Conservation (phyloP, 176 grass and related monocot genomes). For the Eremochloa ophiuroides region DNA sequence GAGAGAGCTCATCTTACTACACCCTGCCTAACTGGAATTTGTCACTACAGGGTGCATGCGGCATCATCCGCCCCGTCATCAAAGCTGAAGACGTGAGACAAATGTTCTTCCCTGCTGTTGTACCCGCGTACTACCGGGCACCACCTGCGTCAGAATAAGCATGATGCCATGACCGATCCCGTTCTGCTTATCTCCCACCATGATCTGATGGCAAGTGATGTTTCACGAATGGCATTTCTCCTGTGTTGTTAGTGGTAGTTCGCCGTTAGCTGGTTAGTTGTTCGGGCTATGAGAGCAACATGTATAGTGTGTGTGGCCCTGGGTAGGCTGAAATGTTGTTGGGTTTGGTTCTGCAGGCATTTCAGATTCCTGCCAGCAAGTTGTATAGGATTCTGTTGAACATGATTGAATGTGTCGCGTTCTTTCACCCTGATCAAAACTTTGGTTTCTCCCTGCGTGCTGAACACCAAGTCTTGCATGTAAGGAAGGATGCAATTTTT, state of each 20-base stretch:
- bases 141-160: slow-evolving; percentile 23
- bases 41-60: slow-evolving; percentile 62
- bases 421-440: too few relatives aligned
- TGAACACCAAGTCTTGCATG: too few relatives aligned
- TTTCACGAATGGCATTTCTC: slow-evolving; percentile 2
- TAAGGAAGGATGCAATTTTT: too few relatives aligned
- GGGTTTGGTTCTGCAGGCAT: neutral
- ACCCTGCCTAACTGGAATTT: neutral
- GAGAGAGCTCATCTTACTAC: neutral
- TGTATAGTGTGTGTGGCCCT: slow-evolving; percentile 14
- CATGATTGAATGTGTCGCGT: too few relatives aligned
- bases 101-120: slow-evolving; percentile 95
- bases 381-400: slow-evolving; percentile 4
- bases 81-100: slow-evolving; percentile 95
- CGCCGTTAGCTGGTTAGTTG: neutral
- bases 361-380: neutral
- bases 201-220: neutral
- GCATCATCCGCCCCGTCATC: slow-evolving; percentile 92
- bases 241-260: neutral
- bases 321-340: neutral
- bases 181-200: neutral
- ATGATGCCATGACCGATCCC: too few relatives aligned
- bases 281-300: neutral
- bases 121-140: slow-evolving; percentile 77
- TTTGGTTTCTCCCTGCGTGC: too few relatives aligned